Conservation (phyloP, 2,329 filamentous ascomycete species). For the Colletotrichum phormii region DNA sequence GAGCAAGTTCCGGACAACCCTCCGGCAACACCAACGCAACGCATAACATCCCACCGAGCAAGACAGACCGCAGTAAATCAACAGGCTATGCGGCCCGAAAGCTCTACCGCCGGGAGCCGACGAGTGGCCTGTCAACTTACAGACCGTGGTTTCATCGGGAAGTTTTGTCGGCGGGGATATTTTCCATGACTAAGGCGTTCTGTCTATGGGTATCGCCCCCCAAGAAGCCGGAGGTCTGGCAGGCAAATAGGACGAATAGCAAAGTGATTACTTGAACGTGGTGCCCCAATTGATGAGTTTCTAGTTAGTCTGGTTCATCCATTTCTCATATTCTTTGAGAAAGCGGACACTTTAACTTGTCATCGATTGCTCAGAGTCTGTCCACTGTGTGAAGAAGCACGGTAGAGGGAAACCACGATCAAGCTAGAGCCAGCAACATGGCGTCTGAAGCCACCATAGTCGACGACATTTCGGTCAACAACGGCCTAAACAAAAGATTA, state of each 20-base stretch:
- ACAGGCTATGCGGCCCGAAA: conserved; percentile 8
- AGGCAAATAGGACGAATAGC: too few species aligned
- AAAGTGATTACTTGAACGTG: conserved; percentile 4
- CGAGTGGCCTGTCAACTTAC: not conserved
- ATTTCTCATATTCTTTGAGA: not conserved
- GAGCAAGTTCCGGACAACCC: not conserved
- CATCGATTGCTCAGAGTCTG: not conserved
- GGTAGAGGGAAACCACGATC: not conserved
- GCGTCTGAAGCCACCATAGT: not conserved
- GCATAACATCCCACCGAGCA: not conserved
- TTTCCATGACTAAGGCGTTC: not conserved
- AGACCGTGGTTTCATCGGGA: not conserved
- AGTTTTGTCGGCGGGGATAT: not conserved
- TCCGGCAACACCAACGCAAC: not conserved
- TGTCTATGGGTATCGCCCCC: not conserved
- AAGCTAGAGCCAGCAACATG: not conserved
- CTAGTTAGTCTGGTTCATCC: too few species aligned
- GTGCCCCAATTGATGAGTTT: not conserved
- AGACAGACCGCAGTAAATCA: not conserved
- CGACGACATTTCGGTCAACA: too few species aligned
- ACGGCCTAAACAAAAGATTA: conserved; percentile 2
- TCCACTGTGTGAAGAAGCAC: not conserved
- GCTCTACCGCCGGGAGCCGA: not conserved
- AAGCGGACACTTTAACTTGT: not conserved
- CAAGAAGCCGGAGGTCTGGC: too few species aligned